A percentile compares a stretch with the other conserved stretches of the same genome.
phyloP scores from a whole-genome alignment of 768 basidiomycete species.

The Naganishia kalamii region DNA sequence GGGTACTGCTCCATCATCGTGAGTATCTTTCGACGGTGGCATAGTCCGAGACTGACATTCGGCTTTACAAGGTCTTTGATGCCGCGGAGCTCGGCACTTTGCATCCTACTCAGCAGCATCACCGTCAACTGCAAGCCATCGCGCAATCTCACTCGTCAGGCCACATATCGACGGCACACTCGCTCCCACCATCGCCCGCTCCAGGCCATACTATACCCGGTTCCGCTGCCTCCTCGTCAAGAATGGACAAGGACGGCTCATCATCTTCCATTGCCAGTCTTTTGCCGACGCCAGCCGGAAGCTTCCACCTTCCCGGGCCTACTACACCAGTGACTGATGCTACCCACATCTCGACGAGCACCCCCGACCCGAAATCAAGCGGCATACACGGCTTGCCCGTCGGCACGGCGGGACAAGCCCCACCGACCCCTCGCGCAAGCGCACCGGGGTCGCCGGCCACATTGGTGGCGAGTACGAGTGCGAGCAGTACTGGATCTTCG shows the following conservation, averaged over 20 bases:
- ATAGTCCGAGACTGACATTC: no score
- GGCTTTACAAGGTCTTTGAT: slow-evolving; percentile 57
- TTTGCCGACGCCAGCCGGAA: neutral
- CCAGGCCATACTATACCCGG: slow-evolving; percentile 37
- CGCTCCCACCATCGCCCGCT: slow-evolving; percentile 27
- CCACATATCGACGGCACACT: slow-evolving; percentile 19
- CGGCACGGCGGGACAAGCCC: neutral
- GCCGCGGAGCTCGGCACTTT: slow-evolving; percentile 68
- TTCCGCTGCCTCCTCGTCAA: slow-evolving; percentile 29
- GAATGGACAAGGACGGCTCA: slow-evolving; percentile 41
- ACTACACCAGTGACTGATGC: neutral
- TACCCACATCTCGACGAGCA: neutral
- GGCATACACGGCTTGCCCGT: slow-evolving; percentile 4
- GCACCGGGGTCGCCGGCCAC: neutral
- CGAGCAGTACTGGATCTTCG: neutral
- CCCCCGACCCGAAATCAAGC: neutral
- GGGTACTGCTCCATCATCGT: slow-evolving; percentile 93
- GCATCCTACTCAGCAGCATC: slow-evolving; percentile 83
- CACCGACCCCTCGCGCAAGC: neutral
- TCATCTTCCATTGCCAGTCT: neutral
- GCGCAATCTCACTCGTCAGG: slow-evolving; percentile 63
- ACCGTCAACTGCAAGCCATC: slow-evolving; percentile 82
- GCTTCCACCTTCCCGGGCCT: neutral
- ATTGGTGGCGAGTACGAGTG: neutral
- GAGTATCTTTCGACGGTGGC: slow-evolving; percentile 23